phyloP scores from a whole-genome alignment of 805 yeast genomes.

The Komagataella phaffii region DNA sequence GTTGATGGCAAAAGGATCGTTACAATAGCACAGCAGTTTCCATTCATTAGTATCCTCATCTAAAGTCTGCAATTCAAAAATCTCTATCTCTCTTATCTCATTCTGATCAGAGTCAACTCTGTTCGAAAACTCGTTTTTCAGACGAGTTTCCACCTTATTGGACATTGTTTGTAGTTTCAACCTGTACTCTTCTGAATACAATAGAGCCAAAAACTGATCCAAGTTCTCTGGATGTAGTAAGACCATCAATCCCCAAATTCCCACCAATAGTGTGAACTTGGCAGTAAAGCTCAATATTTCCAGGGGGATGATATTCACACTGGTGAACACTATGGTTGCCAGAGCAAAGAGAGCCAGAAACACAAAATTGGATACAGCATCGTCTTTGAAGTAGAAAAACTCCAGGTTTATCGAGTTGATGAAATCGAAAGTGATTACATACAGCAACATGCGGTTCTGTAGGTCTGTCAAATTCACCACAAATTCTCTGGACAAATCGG shows the following conservation, averaged over 20 bases:
- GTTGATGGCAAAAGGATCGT: constrained; percentile 39
- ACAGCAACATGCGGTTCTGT: constrained; percentile 66
- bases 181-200: constrained; percentile 57
- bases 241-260: constrained; percentile 36
- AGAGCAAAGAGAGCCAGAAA: constrained; percentile 25
- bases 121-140: constrained; percentile 7
- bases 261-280: constrained; percentile 18
- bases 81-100: constrained; percentile 40
- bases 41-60: constrained; percentile 38
- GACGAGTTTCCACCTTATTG: constrained; percentile 31
- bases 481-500: constrained; percentile 70
- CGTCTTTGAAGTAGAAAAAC: constrained; percentile 54
- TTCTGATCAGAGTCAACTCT: constrained; percentile 18
- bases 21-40: constrained; percentile 47
- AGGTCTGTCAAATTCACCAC: constrained; percentile 68
- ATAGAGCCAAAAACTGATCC: constrained; percentile 26
- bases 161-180: constrained; percentile 31
- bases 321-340: constrained; percentile 10
- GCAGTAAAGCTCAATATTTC: constrained; percentile 8
- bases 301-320: constrained; percentile 5
- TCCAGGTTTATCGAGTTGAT: constrained; percentile 32
- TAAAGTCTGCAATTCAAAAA: constrained; percentile 53
- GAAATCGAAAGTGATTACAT: constrained; percentile 49
- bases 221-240: constrained; percentile 42
- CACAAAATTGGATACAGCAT: constrained; percentile 38